Percentiles rank a stretch among this genome's conserved stretches.
phyloP scores from a whole-genome alignment of 75 land plant genomes.

The Cryptomeria japonica region DNA sequence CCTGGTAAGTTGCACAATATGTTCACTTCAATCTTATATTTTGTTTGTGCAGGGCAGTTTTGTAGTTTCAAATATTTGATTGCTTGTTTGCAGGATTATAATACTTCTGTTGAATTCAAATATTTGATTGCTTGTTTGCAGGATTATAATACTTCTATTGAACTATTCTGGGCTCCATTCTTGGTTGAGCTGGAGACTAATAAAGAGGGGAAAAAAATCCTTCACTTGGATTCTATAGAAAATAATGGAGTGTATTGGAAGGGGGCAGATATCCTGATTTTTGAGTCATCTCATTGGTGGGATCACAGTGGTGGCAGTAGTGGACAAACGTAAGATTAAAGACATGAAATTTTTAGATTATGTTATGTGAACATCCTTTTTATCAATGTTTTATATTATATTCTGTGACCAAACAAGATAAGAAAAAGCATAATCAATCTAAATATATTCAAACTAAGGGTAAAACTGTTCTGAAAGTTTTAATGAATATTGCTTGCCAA shows the following conservation, averaged over 20 bases:
- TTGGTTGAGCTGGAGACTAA: slow-evolving; percentile 56
- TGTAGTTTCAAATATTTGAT: slow-evolving; percentile 10
- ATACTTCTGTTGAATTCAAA: too few species aligned
- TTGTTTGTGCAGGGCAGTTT: not conserved
- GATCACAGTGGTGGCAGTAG: not conserved
- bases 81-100: slow-evolving; percentile 50
- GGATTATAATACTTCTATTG: slow-evolving; percentile 77
- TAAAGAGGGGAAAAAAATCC: slow-evolving; percentile 23
- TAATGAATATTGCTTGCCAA: not conserved
- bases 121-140: slow-evolving; percentile 11
- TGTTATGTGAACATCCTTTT: not conserved
- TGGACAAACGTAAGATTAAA: slow-evolving; percentile 12
- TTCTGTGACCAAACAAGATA: not conserved
- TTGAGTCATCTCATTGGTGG: slow-evolving; percentile 90
- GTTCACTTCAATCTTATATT: not conserved
- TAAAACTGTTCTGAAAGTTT: not conserved
- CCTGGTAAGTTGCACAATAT: slow-evolving; percentile 19
- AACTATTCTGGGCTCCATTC: slow-evolving; percentile 73
- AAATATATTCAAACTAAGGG: not conserved
- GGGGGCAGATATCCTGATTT: slow-evolving; percentile 57
- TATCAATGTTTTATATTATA: too few species aligned
- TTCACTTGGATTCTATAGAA: slow-evolving; percentile 49
- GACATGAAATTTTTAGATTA: not conserved
- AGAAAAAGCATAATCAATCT: too few species aligned
- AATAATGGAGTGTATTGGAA: slow-evolving; percentile 56